These are phyloP conservation scores for Paracorniculantispora psalliotae DNA, from an alignment of 2,329 filamentous ascomycete genomes.

Conservation along the genomic window DNA sequence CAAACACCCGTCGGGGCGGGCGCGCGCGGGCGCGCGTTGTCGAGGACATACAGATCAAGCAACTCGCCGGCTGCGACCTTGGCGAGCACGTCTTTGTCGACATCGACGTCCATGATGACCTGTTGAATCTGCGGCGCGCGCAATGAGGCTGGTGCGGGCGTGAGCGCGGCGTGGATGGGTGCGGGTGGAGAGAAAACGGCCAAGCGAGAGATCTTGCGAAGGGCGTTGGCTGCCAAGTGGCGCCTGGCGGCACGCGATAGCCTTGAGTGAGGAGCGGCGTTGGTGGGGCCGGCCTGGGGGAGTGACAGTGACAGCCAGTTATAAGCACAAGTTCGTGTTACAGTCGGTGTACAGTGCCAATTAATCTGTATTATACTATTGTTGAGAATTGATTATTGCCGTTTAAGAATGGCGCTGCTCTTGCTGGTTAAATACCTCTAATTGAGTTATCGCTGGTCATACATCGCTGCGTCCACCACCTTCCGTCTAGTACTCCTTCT, in stretches of 20 bases:
- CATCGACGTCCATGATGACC: constrained; percentile 50
- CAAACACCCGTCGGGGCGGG: background rate
- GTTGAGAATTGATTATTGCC: no score
- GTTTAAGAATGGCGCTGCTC: no score
- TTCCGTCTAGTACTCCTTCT: background rate
- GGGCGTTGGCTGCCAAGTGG: background rate
- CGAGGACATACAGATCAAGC: constrained; percentile 49
- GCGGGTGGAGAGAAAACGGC: background rate
- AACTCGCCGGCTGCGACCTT: constrained; percentile 46
- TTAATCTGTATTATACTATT: no score
- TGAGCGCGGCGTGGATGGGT: no score
- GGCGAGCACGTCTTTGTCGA: constrained; percentile 44
- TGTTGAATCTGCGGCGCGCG: background rate
- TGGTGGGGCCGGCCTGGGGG: background rate
- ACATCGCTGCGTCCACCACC: no score
- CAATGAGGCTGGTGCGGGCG: no score
- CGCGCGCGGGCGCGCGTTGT: background rate
- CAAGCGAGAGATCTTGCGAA: background rate
- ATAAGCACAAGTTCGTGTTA: no score
- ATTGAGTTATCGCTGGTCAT: background rate
- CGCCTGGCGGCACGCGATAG: constrained; percentile 3
- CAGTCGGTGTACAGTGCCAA: no score
- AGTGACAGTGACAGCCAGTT: background rate
- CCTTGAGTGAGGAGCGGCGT: background rate
- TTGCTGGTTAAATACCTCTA: background rate